phyloP scores from a whole-genome alignment of 768 basidiomycete genomes.

The Suillus hirtellus region DNA sequence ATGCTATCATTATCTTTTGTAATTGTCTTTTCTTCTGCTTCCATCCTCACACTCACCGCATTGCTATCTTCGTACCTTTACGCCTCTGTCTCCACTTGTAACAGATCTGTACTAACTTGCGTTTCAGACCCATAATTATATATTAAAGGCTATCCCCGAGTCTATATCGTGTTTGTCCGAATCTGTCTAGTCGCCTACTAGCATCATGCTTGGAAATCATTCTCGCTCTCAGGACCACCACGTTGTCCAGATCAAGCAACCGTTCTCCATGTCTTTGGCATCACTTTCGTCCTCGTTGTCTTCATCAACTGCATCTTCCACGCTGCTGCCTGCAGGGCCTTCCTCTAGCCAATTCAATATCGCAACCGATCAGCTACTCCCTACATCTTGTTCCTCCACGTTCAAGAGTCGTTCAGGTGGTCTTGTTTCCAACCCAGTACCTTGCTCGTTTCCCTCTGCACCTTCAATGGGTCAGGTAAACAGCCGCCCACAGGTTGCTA shows the following conservation, averaged over 20 bases:
- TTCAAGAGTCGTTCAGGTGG: slow-evolving; percentile 33
- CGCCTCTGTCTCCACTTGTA: slow-evolving; percentile 19
- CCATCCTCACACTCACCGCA: slow-evolving; percentile 26
- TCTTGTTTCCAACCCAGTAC: slow-evolving; percentile 26
- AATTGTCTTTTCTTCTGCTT: slow-evolving; percentile 15
- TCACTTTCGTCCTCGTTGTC: slow-evolving; percentile 47
- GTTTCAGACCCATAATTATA: slow-evolving; percentile 31
- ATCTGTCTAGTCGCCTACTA: slow-evolving; percentile 20
- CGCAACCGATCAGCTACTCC: slow-evolving; percentile 42
- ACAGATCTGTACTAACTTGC: slow-evolving; percentile 15
- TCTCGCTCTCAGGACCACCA: slow-evolving; percentile 24
- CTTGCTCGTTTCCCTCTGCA: slow-evolving; percentile 23
- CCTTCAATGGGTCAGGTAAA: slow-evolving; percentile 37
- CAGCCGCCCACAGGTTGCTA: slow-evolving; percentile 32
- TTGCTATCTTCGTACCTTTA: slow-evolving; percentile 21
- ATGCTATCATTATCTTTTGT: slow-evolving; percentile 11
- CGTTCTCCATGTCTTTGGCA: slow-evolving; percentile 40
- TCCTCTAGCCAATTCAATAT: slow-evolving; percentile 43
- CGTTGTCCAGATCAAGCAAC: slow-evolving; percentile 38
- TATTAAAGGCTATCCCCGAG: slow-evolving; percentile 29
- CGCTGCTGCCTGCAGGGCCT: slow-evolving; percentile 39
- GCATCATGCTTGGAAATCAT: slow-evolving; percentile 19
- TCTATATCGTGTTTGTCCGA: slow-evolving; percentile 26
- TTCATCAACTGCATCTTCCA: slow-evolving; percentile 43
- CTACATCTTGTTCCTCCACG: slow-evolving; percentile 37